Evolutionary conservation across 108 stramenopile species (phyloP), one percentile per base, ranked within the genome.

Genomic region (Bacterosira constricta): DNA sequence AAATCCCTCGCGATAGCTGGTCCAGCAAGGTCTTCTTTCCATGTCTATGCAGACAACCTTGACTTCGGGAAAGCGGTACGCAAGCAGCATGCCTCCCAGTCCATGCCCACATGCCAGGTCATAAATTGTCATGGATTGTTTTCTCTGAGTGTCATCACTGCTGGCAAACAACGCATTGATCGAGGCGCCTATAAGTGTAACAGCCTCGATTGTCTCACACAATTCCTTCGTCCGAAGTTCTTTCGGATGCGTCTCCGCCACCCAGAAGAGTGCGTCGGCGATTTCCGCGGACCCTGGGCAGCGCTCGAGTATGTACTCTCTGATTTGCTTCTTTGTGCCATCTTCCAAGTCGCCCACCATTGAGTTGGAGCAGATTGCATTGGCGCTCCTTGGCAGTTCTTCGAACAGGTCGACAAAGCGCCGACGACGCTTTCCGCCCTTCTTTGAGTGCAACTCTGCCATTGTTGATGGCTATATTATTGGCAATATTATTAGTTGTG

Each of bases 21-120:
- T 47, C 63, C 63, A 64, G 50, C 63, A 64, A 2, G 31, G 47
- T n/a, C 63, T 8, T 21, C 50, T 47, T 37, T 64, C 63, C 47
- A 23, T 64, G 32, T 64, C 63, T 25, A 64, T 51, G 6, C 63
- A 64, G 21, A 64, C n/a, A 3, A 64, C 63, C 13, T 25, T 47
- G 34, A 64, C 34, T 5, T 12, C 47, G 17, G 63, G 37, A 7
- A 64, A 64, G 20, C 63, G 63, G 34, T 64, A 64, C 0, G 32
- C 34, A 45, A 64, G 46, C 9, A 64, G 9, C 25, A 51, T 31
- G 2, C 63, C 63, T 0, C 63, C 63, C 0, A 50, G 9, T 11
- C 36, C 63, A 5, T 64, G 63, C 1, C 63, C 63, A 50, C 47
- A 64, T 27, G 63, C 63, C n/a, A 63, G 20, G 47, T 63, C 63